A percentile compares a stretch with the other conserved stretches of the same genome.
Conservation (phyloP, 176 grass and related monocot species). For the Lolium multiflorum region DNA sequence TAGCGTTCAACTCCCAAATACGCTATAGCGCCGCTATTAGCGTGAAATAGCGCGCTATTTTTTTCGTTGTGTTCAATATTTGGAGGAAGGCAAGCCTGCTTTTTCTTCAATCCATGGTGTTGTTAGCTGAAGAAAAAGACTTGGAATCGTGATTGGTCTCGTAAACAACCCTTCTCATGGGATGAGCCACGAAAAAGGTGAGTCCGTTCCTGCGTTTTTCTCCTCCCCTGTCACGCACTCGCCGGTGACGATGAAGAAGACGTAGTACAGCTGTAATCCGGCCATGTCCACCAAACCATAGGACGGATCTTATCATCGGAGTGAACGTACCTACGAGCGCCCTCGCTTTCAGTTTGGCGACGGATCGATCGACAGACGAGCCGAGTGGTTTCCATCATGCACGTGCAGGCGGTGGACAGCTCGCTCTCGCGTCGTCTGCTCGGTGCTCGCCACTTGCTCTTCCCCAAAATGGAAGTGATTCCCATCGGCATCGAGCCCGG, state of each 20-base stretch:
- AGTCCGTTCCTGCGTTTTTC: background rate
- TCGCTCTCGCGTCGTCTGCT: background rate
- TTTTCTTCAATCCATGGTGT: background rate
- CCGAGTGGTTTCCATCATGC: background rate
- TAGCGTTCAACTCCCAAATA: too few relatives aligned
- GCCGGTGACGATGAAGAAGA: background rate
- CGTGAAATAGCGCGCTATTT: too few relatives aligned
- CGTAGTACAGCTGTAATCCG: slow-evolving; percentile 5
- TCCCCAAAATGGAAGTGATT: slow-evolving; percentile 19
- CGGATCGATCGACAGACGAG: slow-evolving; percentile 9
- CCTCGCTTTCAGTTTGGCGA: slow-evolving; percentile 17
- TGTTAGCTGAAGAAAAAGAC: background rate
- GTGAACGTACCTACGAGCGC: background rate
- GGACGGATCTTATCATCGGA: background rate
- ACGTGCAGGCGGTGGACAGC: background rate
- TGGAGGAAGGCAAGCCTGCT: too few relatives aligned
- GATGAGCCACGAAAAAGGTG: background rate
- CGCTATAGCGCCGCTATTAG: too few relatives aligned
- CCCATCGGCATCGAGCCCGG: background rate
- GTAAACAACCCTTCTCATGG: background rate
- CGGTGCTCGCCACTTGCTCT: slow-evolving; percentile 17
- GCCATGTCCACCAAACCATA: slow-evolving; percentile 3
- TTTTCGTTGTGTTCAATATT: background rate
- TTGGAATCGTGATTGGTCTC: background rate
- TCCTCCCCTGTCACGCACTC: background rate